Conservation (phyloP, 805 yeast genomes). For the Yamadazyma phyllophila region DNA sequence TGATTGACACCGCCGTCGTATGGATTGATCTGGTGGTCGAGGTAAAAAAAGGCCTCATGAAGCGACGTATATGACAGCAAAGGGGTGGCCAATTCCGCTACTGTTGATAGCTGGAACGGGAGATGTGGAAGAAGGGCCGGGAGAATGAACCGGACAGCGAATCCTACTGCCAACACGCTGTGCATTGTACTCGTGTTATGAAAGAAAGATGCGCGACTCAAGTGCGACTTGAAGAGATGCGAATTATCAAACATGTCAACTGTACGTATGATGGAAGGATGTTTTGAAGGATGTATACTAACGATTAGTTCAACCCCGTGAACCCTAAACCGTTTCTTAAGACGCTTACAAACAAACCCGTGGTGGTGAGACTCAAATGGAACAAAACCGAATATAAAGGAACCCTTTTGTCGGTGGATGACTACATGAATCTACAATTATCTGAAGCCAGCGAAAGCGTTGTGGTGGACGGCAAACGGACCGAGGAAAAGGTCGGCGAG, state of each 20-base stretch:
- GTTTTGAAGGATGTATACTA: conserved; percentile 7
- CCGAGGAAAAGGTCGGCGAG: conserved; percentile 55
- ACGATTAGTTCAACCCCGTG: conserved; percentile 52
- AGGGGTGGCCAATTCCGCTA: conserved; percentile 71
- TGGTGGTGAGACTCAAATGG: conserved; percentile 84
- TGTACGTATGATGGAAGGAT: background rate
- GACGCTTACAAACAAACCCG: conserved; percentile 66
- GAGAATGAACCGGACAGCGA: conserved; percentile 31
- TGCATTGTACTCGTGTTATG: background rate
- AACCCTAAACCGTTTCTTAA: conserved; percentile 91
- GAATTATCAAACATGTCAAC: conserved; percentile 1
- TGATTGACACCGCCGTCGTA: conserved; percentile 86
- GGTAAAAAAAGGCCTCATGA: conserved; percentile 50
- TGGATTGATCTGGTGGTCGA: conserved; percentile 55
- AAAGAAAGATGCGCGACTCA: background rate
- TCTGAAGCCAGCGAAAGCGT: conserved; percentile 52
- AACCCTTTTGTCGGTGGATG: conserved; percentile 72
- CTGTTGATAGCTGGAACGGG: conserved; percentile 25
- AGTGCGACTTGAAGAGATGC: too few species aligned
- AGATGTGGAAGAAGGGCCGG: conserved; percentile 34
- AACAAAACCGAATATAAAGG: conserved; percentile 88
- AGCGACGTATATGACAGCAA: conserved; percentile 60
- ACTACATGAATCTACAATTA: conserved; percentile 86
- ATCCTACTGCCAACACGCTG: conserved; percentile 19
- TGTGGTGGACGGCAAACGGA: conserved; percentile 43